Percentiles rank a stretch among this genome's conserved stretches.
Evolutionary conservation across 2,329 filamentous ascomycete genomes (phyloP).

Genomic region (Colletotrichum sp.): DNA sequence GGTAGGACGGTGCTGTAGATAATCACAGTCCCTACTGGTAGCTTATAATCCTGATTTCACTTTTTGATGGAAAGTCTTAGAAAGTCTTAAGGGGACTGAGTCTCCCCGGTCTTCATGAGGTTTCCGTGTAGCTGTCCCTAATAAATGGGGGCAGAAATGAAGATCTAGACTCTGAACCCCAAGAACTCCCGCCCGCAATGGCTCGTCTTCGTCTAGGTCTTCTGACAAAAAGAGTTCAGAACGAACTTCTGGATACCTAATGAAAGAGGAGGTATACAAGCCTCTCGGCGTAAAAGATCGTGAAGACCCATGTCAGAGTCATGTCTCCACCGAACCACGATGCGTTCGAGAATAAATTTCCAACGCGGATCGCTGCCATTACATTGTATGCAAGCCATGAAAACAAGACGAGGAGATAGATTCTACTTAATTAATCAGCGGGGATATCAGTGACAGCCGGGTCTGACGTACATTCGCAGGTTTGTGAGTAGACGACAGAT

Average conservation of each 20-base stretch:
- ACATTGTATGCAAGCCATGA: neutral
- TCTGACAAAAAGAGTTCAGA: rapidly evolving
- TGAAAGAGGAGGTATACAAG: neutral
- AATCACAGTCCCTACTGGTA: neutral
- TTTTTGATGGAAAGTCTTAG: neutral
- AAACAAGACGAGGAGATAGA: neutral
- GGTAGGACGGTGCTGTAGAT: neutral
- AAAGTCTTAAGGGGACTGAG: rapidly evolving
- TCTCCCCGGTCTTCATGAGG: neutral
- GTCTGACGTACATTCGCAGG: neutral
- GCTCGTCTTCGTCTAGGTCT: neutral
- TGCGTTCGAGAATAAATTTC: neutral
- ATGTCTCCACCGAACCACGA: neutral
- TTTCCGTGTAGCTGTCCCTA: neutral
- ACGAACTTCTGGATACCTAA: neutral
- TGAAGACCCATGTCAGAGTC: rapidly evolving
- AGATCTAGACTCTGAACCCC: neutral
- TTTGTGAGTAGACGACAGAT: neutral
- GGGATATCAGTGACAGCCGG: neutral
- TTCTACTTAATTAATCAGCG: neutral
- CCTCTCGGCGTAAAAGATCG: neutral
- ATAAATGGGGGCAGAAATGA: no score
- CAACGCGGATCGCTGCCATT: rapidly evolving
- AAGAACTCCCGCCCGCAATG: neutral
- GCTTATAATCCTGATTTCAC: neutral